Percentiles rank a stretch among this genome's conserved stretches.
These are phyloP conservation scores for Pyricularia sp. DNA, from an alignment of 2,329 filamentous ascomycete species.

Conservation along the genomic window DNA sequence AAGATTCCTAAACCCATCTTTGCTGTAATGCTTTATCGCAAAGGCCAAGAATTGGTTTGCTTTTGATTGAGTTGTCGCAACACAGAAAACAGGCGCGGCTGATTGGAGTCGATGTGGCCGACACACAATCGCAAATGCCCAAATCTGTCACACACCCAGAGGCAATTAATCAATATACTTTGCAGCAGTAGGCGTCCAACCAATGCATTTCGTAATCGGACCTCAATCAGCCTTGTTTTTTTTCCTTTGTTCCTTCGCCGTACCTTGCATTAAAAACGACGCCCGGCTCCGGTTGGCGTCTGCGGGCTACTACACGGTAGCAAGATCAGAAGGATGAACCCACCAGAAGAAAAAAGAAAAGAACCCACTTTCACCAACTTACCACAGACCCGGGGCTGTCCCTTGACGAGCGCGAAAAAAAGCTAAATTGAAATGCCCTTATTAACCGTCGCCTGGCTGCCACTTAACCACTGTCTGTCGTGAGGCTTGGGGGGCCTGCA, in stretches of 20 bases:
- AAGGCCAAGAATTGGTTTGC: neutral
- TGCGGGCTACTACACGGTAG: neutral
- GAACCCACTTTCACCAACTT: neutral
- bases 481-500: neutral
- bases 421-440: neutral
- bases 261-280: neutral
- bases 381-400: neutral
- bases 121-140: neutral
- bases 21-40: constrained; percentile 6
- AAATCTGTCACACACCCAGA: neutral
- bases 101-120: too few species aligned
- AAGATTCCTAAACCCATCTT: constrained; percentile 66
- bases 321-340: neutral
- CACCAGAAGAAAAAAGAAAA: neutral
- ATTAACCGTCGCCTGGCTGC: too few species aligned
- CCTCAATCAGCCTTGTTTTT: neutral
- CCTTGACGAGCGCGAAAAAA: neutral
- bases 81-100: too few species aligned
- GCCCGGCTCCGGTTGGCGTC: neutral
- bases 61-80: neutral
- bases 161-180: neutral
- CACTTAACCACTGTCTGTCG: neutral
- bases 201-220: neutral
- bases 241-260: too few species aligned
- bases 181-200: neutral